Evolutionary conservation across 2,329 filamentous ascomycete genomes (phyloP).

Genomic region (Zymoseptoria passerinii): DNA sequence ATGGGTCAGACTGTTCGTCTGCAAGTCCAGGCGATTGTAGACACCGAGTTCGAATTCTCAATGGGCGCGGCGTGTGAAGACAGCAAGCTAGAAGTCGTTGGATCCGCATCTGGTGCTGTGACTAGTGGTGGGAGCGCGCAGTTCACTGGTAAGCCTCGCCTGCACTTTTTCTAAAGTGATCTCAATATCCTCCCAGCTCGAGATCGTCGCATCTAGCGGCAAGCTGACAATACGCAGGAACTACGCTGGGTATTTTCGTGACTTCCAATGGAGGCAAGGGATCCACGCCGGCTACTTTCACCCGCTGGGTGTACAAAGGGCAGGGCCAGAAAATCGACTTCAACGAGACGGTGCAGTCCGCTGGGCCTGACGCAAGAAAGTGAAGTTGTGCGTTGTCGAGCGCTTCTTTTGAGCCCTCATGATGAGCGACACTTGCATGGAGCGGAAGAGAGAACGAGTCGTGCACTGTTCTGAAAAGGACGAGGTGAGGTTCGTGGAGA

Average conservation of each 20-base stretch:
- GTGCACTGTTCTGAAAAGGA: too few relatives aligned
- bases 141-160: not conserved
- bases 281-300: constrained; percentile 35
- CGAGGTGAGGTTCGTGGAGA: too few relatives aligned
- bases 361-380: too few relatives aligned
- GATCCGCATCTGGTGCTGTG: not conserved
- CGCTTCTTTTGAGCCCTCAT: too few relatives aligned
- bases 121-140: not conserved
- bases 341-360: not conserved
- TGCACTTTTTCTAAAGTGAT: not conserved
- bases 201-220: not conserved
- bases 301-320: constrained; percentile 41
- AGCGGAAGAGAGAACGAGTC: too few relatives aligned
- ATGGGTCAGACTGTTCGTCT: not conserved
- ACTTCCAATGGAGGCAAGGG: constrained; percentile 25
- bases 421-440: too few relatives aligned
- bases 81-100: not conserved
- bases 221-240: not conserved
- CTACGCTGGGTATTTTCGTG: not conserved
- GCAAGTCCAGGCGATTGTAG: not conserved
- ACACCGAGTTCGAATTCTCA: not conserved
- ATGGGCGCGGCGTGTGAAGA: not conserved
- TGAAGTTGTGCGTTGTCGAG: too few relatives aligned
- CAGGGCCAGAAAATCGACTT: constrained; percentile 24
- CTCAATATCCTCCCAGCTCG: not conserved